Base-by-base conservation (phyloP, 2,329 filamentous ascomycete genomes). In the Trichophyton simii region DNA sequence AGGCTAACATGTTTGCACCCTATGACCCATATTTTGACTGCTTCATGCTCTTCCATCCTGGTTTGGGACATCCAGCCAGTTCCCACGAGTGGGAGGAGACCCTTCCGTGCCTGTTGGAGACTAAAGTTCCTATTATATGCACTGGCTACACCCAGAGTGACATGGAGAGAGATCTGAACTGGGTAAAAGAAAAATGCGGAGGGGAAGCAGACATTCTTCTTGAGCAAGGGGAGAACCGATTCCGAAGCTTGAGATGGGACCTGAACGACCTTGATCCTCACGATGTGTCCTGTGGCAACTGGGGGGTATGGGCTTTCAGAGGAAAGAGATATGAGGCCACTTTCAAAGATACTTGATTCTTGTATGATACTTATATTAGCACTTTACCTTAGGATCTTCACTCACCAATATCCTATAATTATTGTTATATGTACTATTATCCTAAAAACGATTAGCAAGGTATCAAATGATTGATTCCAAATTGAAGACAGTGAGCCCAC, bases 1-100 rank as follows among this genome's bases (percentile, higher is more conserved):
- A 91, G 72, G 88, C 92, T 0, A 87, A 90, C 57, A 83, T 91
- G 71, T 99, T 97, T 77, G 85, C 88, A 62, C 94, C 95, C 0
- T 96, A 95, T 72, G 94, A 99, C 72, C 94, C 94, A 0, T 99
- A 99, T 77, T 96, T 99, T 73, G 94, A 99, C 78, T 94, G 89
- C 74, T 96, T 99, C 71, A 86, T 99, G 69, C 82, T 96, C 59
- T 99, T 97, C 80, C 95, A 99, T 71, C 95, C 95, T 0, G 95
- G 95, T 7, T 82, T 99, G 18, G 95, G 94, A 11, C 94, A 99
- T 73, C 91, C 95, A 0, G 90, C 91, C 13, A 92, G 87, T 70
- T 89, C 88, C 59, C 89, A 95, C 69, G 94, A 99, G 74, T 99
- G 95, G 94, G 83, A 87, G 63, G 86, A 92, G 68, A 97, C 94